A percentile compares a stretch with the other conserved stretches of the same genome.
Evolutionary conservation across 345 rosid genomes (phyloP).

Genomic region (Ricinus communis): DNA sequence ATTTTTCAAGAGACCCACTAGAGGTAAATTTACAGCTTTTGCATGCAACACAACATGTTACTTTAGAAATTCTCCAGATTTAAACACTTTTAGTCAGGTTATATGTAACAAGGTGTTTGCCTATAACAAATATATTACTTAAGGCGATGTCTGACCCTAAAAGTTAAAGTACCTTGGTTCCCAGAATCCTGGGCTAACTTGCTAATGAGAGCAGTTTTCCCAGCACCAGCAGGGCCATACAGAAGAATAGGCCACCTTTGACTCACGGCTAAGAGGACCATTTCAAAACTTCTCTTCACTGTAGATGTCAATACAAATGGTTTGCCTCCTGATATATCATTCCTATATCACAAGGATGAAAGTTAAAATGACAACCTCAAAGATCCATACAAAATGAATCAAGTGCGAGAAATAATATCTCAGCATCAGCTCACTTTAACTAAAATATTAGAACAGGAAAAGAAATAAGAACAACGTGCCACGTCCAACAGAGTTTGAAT

Average conservation of each 20-base stretch:
- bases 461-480: neutral
- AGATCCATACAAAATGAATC: neutral
- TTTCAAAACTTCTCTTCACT: conserved; percentile 67
- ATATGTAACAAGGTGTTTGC: neutral
- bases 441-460: neutral
- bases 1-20: no score
- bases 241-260: conserved; percentile 95
- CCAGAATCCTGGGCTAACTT: conserved; percentile 70
- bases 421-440: neutral
- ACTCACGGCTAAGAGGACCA: conserved; percentile 72
- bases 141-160: neutral
- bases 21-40: no score
- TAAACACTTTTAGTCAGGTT: neutral
- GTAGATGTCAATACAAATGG: conserved; percentile 65
- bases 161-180: conserved; percentile 55
- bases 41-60: no score
- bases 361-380: conserved; percentile 10
- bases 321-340: conserved; percentile 41
- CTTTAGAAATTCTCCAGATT: no score
- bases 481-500: neutral
- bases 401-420: neutral
- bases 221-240: conserved; percentile 85
- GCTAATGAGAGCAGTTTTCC: conserved; percentile 86
- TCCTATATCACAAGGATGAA: conserved; percentile 45
- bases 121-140: neutral